A percentile compares a stretch with the other conserved stretches of the same genome.
These are phyloP conservation scores for Cyphellophora europaea DNA, from an alignment of 2,329 filamentous ascomycete species.

Conservation along the genomic window DNA sequence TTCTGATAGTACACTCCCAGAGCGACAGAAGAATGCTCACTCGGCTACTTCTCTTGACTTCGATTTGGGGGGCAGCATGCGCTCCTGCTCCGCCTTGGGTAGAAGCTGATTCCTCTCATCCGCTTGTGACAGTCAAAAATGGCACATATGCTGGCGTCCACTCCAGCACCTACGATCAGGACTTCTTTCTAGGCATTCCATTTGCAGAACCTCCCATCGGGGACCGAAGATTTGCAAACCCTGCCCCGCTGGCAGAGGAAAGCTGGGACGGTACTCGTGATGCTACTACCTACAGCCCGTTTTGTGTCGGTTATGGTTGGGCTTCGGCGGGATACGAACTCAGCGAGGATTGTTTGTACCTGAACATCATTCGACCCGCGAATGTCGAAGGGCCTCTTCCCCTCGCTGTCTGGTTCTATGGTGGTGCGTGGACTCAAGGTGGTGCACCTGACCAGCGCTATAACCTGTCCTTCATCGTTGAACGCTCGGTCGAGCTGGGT, in stretches of 20 bases:
- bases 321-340: slow-evolving; percentile 15
- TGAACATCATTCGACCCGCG: slow-evolving; percentile 32
- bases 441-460: slow-evolving; percentile 20
- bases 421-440: slow-evolving; percentile 27
- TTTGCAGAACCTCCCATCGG: slow-evolving; percentile 45
- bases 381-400: slow-evolving; percentile 17
- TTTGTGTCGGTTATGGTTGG: slow-evolving; percentile 20
- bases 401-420: slow-evolving; percentile 32
- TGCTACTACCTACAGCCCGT: slow-evolving; percentile 18
- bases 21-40: too few species aligned
- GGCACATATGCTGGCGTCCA: slow-evolving; percentile 39
- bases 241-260: slow-evolving; percentile 1
- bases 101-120: too few species aligned
- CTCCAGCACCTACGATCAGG: slow-evolving; percentile 17
- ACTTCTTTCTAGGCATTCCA: slow-evolving; percentile 23
- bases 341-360: slow-evolving; percentile 31
- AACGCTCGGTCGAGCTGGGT: slow-evolving; percentile 17
- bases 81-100: too few species aligned
- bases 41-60: too few species aligned
- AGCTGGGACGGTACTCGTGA: slow-evolving; percentile 12
- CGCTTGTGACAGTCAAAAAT: slow-evolving; percentile 24
- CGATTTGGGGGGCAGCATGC: too few species aligned
- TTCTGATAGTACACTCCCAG: too few species aligned
- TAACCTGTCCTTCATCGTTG: slow-evolving; percentile 23
- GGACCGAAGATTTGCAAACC: slow-evolving; percentile 3